phyloP scores from a whole-genome alignment of 208 protist genomes.

The Crithidia thermophila region DNA sequence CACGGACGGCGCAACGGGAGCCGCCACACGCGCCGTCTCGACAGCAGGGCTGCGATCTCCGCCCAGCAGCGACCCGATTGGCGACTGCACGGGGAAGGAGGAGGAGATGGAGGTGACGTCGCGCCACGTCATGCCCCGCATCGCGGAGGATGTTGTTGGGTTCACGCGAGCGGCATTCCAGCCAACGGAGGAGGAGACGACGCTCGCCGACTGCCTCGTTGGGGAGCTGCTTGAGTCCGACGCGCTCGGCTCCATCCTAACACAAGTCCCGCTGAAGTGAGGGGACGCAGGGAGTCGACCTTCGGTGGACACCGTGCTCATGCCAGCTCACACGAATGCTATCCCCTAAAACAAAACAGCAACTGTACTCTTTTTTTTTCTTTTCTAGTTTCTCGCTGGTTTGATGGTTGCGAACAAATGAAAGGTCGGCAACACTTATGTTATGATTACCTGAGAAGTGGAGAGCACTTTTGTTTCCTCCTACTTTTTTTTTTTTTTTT shows the following conservation, averaged over 20 bases:
- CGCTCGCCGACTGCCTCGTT: neutral
- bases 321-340: neutral
- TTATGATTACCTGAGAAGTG: too few relatives aligned
- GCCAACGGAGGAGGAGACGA: conserved; percentile 8
- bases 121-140: conserved; percentile 8
- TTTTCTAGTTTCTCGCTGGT: neutral
- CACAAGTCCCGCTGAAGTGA: neutral
- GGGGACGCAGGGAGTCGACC: neutral
- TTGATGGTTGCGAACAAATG: conserved; percentile 2
- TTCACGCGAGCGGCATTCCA: neutral
- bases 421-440: too few relatives aligned
- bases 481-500: too few relatives aligned
- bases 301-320: neutral
- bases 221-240: neutral
- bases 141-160: neutral
- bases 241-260: neutral
- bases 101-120: conserved; percentile 13
- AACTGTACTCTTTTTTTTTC: neutral
- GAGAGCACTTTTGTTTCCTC: too few relatives aligned
- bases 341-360: too few relatives aligned
- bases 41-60: neutral
- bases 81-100: neutral
- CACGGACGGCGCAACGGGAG: neutral
- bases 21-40: neutral
- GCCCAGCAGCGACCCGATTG: neutral